Conservation (phyloP, 2,329 filamentous ascomycete species). For the Trichoderma hamatum region DNA sequence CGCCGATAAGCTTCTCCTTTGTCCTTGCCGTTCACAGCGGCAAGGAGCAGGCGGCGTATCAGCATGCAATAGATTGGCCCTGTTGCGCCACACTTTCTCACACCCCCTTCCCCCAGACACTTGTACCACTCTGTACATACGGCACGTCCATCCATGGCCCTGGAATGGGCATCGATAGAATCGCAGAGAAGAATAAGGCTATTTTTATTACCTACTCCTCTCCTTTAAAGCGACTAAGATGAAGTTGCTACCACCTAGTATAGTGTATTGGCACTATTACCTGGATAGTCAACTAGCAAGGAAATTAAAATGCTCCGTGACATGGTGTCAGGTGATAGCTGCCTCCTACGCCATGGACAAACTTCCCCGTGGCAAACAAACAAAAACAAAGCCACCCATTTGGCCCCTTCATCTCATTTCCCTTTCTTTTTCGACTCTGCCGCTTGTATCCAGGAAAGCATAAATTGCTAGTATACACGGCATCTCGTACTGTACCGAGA, state of each 20-base stretch:
- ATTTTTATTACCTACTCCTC: not conserved
- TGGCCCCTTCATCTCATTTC: not conserved
- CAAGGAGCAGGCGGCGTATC: not conserved
- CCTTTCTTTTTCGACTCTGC: not conserved
- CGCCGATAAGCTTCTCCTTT: conserved; percentile 11
- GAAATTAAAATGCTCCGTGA: conserved; percentile 7
- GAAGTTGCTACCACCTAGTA: not conserved
- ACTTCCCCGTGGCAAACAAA: conserved; percentile 8
- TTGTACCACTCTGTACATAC: not conserved
- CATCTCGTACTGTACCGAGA: not conserved
- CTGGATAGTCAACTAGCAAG: not conserved
- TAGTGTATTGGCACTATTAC: not conserved
- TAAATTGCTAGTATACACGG: not conserved
- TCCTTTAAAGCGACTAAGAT: not conserved
- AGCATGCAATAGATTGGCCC: conserved; percentile 12
- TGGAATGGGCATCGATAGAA: conserved; percentile 10
- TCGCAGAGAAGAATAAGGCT: not conserved
- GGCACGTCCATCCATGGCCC: not conserved
- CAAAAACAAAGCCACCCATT: not conserved
- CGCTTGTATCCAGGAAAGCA: not conserved
- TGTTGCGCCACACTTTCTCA: conserved; percentile 23
- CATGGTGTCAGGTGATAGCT: conserved; percentile 26
- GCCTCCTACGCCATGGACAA: conserved; percentile 28
- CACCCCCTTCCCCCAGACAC: not conserved
- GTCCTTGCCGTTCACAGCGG: conserved; percentile 3